phyloP scores from a whole-genome alignment of 345 rosid species.

The Arabidopsis thaliana region TAIR10.1 NC_003070.9:28435501-28436000 shows the following conservation, averaged over 20 bases:
- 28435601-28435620: too few species aligned
- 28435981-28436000: constrained; percentile 42
- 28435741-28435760: background rate
- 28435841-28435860: constrained; percentile 16
- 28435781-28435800: background rate
- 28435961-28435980: constrained; percentile 35
- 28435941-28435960: constrained; percentile 3
- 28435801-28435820: constrained; percentile 32
- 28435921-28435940: constrained; percentile 17
- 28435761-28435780: background rate
- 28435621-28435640: too few species aligned
- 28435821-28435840: background rate
- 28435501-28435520: background rate
- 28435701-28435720: background rate
- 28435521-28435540: too few species aligned
- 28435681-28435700: background rate
- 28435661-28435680: constrained; percentile 5
- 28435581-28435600: too few species aligned
- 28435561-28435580: too few species aligned
- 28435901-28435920: constrained; percentile 14
- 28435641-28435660: constrained; percentile 14
- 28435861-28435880: constrained; percentile 25
- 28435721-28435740: background rate
- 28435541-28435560: too few species aligned
- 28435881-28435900: constrained; percentile 6